Evolutionary conservation across 805 yeast genomes (phyloP).

Genomic region (Hanseniaspora lachancei): DNA sequence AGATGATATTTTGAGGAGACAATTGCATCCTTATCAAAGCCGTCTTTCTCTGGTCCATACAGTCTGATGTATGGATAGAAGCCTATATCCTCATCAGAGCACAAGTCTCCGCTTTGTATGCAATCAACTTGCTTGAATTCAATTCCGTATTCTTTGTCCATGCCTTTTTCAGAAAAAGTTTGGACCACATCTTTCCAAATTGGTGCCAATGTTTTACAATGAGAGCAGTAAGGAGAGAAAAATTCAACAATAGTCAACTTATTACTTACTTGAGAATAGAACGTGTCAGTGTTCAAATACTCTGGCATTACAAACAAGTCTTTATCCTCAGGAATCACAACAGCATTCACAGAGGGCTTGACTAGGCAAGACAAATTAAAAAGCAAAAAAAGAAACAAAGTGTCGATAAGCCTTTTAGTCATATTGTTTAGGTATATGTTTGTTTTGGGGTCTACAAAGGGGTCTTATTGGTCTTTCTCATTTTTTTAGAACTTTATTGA

Average conservation of each 20-base stretch:
- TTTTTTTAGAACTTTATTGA: too few relatives aligned
- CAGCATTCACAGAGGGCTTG: not conserved
- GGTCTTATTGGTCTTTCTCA: too few relatives aligned
- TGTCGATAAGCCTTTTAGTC: not conserved
- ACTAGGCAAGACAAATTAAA: not conserved
- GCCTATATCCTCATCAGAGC: constrained; percentile 48
- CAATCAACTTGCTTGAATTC: constrained; percentile 73
- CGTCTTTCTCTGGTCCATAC: constrained; percentile 41
- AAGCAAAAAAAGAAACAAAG: not conserved
- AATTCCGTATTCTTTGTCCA: constrained; percentile 28
- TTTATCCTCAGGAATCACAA: not conserved
- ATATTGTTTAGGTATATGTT: too few relatives aligned
- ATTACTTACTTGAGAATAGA: constrained; percentile 35
- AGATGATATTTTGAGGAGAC: not conserved
- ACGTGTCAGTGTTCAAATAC: constrained; percentile 36
- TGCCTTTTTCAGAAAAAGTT: constrained; percentile 27
- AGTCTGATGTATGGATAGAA: constrained; percentile 63
- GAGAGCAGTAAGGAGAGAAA: constrained; percentile 78
- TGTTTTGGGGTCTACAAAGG: too few relatives aligned
- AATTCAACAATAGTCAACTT: constrained; percentile 73
- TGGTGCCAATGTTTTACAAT: constrained; percentile 71
- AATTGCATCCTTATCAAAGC: constrained; percentile 27
- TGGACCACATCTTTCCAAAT: constrained; percentile 60
- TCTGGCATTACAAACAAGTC: constrained; percentile 12
- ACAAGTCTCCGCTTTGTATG: constrained; percentile 72